phyloP scores from a whole-genome alignment of 2,329 filamentous ascomycete species.

The Pseudogymnoascus sp. region DNA sequence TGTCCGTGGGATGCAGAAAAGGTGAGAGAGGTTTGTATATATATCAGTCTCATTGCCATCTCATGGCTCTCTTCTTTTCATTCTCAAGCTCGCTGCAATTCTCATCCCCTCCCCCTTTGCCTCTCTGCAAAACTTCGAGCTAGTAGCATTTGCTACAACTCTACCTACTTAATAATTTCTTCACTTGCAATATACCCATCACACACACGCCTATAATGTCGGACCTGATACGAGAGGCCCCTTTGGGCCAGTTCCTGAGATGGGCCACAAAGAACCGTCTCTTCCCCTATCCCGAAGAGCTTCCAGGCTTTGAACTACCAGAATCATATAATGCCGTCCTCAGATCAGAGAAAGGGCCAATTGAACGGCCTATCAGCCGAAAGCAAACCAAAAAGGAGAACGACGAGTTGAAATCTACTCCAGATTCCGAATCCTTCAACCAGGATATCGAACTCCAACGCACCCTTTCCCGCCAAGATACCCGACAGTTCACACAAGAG shows the following conservation, averaged over 20 bases:
- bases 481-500: slow-evolving; percentile 28
- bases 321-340: slow-evolving; percentile 29
- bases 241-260: slow-evolving; percentile 50
- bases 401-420: slow-evolving; percentile 15
- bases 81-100: neutral
- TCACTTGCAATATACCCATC: neutral
- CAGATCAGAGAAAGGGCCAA: slow-evolving; percentile 16
- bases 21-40: neutral
- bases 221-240: slow-evolving; percentile 43
- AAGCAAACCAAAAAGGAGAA: slow-evolving; percentile 12
- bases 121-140: neutral
- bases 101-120: neutral
- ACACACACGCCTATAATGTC: neutral
- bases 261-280: slow-evolving; percentile 42
- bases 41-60: neutral
- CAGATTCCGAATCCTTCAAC: slow-evolving; percentile 14
- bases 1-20: neutral
- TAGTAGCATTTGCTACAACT: neutral
- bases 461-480: slow-evolving; percentile 21
- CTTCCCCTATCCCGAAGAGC: slow-evolving; percentile 53
- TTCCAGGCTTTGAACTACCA: slow-evolving; percentile 44
- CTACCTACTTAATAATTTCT: neutral
- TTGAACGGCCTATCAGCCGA: neutral
- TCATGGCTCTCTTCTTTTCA: neutral
- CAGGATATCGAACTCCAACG: slow-evolving; percentile 14